Conservation (phyloP, 306 rosid genomes). For the Quercus robur region DNA sequence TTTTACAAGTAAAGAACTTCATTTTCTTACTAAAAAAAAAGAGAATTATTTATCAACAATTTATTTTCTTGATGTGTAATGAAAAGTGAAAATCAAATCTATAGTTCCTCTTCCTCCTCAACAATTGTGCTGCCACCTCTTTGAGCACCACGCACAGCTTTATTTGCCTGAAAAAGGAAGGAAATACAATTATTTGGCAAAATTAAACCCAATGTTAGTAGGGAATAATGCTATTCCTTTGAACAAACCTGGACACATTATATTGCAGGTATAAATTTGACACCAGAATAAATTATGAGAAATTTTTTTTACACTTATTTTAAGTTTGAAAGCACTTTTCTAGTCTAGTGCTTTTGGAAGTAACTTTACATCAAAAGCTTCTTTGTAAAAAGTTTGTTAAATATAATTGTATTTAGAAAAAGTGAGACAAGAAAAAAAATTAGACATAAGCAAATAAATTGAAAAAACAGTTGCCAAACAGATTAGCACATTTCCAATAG, state of each 20-base stretch:
- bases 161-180: constrained; percentile 38
- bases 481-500: too few relatives aligned
- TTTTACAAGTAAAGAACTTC: too few relatives aligned
- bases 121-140: constrained; percentile 6
- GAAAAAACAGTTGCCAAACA: too few relatives aligned
- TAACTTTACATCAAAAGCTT: too few relatives aligned
- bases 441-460: too few relatives aligned
- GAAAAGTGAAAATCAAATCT: not conserved
- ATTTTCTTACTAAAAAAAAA: too few relatives aligned
- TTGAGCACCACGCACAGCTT: constrained; percentile 25
- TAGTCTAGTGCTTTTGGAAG: too few relatives aligned
- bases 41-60: not conserved
- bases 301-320: not conserved
- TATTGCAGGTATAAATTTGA: not conserved
- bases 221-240: not conserved
- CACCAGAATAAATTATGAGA: not conserved
- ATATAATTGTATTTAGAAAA: too few relatives aligned
- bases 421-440: too few relatives aligned
- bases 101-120: constrained; percentile 2
- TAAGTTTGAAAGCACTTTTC: not conserved
- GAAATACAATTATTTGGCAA: not conserved
- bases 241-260: too few relatives aligned
- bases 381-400: too few relatives aligned
- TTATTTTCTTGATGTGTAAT: not conserved
- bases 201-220: not conserved